phyloP scores from a whole-genome alignment of 106 monocot species.

The Narthecium ossifragum region DNA sequence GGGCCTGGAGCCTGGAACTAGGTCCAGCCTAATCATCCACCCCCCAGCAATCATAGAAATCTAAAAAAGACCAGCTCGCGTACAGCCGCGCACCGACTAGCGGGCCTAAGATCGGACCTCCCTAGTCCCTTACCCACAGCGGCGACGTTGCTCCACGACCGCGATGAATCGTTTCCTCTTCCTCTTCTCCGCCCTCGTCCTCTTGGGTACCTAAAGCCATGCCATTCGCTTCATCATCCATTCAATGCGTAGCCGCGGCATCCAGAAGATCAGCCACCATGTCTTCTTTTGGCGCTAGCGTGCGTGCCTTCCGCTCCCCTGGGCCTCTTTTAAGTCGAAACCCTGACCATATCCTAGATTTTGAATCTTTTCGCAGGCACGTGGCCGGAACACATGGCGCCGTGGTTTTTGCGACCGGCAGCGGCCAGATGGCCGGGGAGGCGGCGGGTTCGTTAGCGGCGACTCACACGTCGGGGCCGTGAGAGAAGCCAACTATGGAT shows the following conservation, averaged over 20 bases:
- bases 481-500: conserved; percentile 20
- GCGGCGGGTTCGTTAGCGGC: conserved; percentile 16
- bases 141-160: neutral
- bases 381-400: conserved; percentile 15
- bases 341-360: neutral
- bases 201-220: neutral
- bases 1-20: too few species aligned
- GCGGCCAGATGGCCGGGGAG: neutral
- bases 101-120: too few species aligned
- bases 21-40: too few species aligned
- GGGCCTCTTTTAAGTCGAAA: neutral
- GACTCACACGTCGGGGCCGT: conserved; percentile 28
- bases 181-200: neutral
- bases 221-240: neutral
- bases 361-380: conserved; percentile 4
- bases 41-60: too few species aligned
- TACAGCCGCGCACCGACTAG: too few species aligned
- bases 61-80: too few species aligned
- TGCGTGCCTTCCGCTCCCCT: neutral
- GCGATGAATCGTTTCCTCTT: neutral
- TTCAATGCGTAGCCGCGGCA: neutral
- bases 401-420: conserved; percentile 30
- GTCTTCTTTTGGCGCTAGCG: conserved; percentile 11
- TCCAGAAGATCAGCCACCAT: too few species aligned
- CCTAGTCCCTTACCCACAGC: too few species aligned